A percentile compares a stretch with the other conserved stretches of the same genome.
These are phyloP conservation scores for Thelonectria discophora DNA, from an alignment of 2,329 filamentous ascomycete genomes.

Conservation along the genomic window DNA sequence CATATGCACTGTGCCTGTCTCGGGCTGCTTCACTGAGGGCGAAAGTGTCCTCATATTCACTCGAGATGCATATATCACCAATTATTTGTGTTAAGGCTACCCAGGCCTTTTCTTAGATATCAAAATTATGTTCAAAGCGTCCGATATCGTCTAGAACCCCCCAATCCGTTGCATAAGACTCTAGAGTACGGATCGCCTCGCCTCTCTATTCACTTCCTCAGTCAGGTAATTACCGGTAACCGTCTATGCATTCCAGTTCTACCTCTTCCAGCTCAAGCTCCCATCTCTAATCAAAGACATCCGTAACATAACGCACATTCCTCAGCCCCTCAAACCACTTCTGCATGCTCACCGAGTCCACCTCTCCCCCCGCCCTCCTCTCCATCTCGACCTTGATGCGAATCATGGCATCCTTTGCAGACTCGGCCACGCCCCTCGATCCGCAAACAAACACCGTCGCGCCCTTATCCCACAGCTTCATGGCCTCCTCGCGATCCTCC, in stretches of 20 bases:
- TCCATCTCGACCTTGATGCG: conserved; percentile 47
- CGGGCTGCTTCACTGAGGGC: no score
- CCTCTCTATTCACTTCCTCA: no score
- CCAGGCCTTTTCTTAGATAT: no score
- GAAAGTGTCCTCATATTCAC: no score
- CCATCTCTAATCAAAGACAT: conserved; percentile 63
- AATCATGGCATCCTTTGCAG: conserved; percentile 45
- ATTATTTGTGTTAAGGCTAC: no score
- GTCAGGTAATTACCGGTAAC: background rate
- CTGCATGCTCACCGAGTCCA: conserved; percentile 47
- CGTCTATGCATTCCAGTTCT: background rate
- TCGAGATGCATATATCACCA: no score
- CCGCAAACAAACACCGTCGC: conserved; percentile 70
- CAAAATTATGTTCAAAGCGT: no score
- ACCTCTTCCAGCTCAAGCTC: no score
- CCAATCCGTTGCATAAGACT: no score
- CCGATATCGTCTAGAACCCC: no score
- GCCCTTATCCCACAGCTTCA: conserved; percentile 50
- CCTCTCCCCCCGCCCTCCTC: conserved; percentile 25
- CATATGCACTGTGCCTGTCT: no score
- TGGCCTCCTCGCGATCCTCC: conserved; percentile 46
- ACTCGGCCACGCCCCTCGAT: conserved; percentile 54
- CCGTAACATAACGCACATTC: conserved; percentile 63
- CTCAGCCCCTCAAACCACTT: conserved; percentile 57
- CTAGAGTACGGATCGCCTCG: no score